Percentiles rank a stretch among this genome's conserved stretches.
Evolutionary conservation across 1,284 basidiomycete species (phyloP).

Genomic region (Trichosporon sp.): DNA sequence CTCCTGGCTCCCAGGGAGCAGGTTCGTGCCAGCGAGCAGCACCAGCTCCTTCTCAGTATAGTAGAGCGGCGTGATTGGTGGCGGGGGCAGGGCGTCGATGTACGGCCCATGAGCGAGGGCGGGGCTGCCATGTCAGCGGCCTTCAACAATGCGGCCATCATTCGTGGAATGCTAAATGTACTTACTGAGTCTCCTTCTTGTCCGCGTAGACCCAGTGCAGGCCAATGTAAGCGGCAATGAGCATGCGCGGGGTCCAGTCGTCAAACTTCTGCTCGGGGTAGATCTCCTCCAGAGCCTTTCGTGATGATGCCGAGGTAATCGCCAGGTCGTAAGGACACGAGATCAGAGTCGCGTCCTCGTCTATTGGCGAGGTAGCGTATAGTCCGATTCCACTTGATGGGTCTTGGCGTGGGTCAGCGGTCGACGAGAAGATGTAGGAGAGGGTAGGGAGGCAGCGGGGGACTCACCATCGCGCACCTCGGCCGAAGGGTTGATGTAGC

Average conservation of each 20-base stretch:
- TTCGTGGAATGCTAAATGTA: no score
- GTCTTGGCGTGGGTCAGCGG: conserved; percentile 24
- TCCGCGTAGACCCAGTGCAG: conserved; percentile 60
- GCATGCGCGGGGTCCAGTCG: conserved; percentile 63
- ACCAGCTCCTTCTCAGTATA: conserved; percentile 61
- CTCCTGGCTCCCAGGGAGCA: conserved; percentile 66
- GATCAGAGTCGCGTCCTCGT: conserved; percentile 57
- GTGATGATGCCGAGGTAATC: conserved; percentile 54
- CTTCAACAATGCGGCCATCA: no score
- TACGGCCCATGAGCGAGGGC: conserved; percentile 56
- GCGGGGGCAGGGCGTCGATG: conserved; percentile 59
- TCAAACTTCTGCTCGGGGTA: conserved; percentile 30
- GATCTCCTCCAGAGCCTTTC: not conserved
- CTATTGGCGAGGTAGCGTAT: conserved; percentile 53
- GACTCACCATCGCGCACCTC: conserved; percentile 41
- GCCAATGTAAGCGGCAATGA: conserved; percentile 63
- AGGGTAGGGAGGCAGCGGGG: conserved; percentile 11
- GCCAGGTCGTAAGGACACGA: conserved; percentile 69
- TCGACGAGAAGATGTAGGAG: no score
- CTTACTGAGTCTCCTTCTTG: conserved; percentile 10
- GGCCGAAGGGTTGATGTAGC: conserved; percentile 12
- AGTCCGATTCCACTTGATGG: conserved; percentile 57
- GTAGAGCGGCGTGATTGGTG: conserved; percentile 64
- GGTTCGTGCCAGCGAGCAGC: conserved; percentile 66
- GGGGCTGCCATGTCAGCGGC: conserved; percentile 18